These are phyloP conservation scores for Aspergillus ellipticus DNA, from an alignment of 495 filamentous ascomycete genomes.

Conservation along the genomic window DNA sequence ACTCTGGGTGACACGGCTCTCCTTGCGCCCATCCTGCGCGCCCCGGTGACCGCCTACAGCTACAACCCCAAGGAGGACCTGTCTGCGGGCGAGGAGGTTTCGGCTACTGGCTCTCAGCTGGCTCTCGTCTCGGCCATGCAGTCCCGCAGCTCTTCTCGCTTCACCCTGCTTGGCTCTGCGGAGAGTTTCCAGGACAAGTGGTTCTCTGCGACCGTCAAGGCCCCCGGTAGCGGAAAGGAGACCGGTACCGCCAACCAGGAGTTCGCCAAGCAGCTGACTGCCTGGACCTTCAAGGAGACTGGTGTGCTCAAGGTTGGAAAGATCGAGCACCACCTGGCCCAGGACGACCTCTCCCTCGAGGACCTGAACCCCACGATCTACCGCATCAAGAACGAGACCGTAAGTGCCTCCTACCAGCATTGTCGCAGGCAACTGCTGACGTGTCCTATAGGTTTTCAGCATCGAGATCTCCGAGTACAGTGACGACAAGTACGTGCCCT, in stretches of 20 bases:
- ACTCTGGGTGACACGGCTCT: slow-evolving; percentile 72
- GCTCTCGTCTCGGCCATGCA: slow-evolving; percentile 79
- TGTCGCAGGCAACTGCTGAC: slow-evolving; percentile 20
- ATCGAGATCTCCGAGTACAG: slow-evolving; percentile 85
- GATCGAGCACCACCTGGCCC: slow-evolving; percentile 72
- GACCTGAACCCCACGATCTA: slow-evolving; percentile 83
- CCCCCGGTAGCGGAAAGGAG: slow-evolving; percentile 49
- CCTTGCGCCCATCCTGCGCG: slow-evolving; percentile 75
- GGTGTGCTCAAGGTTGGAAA: slow-evolving; percentile 84
- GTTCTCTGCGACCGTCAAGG: slow-evolving; percentile 79
- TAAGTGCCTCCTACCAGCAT: slow-evolving; percentile 46
- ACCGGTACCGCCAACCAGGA: slow-evolving; percentile 70
- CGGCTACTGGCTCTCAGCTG: slow-evolving; percentile 78
- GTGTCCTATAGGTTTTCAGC: slow-evolving; percentile 62
- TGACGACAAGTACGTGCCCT: slow-evolving; percentile 67
- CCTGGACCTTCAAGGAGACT: slow-evolving; percentile 91
- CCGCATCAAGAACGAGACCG: slow-evolving; percentile 94
- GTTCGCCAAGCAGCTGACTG: slow-evolving; percentile 77
- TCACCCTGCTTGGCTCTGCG: slow-evolving; percentile 79
- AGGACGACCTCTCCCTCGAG: slow-evolving; percentile 33
- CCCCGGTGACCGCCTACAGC: slow-evolving; percentile 78
- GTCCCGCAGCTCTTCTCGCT: slow-evolving; percentile 86
- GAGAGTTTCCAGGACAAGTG: slow-evolving; percentile 87
- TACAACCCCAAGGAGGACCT: slow-evolving; percentile 91
- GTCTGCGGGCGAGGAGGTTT: slow-evolving; percentile 71